Evolutionary conservation across 2,329 filamentous ascomycete genomes (phyloP), one percentile per base, ranked within the genome.

Genomic region (Cladophialophora bantiana): DNA sequence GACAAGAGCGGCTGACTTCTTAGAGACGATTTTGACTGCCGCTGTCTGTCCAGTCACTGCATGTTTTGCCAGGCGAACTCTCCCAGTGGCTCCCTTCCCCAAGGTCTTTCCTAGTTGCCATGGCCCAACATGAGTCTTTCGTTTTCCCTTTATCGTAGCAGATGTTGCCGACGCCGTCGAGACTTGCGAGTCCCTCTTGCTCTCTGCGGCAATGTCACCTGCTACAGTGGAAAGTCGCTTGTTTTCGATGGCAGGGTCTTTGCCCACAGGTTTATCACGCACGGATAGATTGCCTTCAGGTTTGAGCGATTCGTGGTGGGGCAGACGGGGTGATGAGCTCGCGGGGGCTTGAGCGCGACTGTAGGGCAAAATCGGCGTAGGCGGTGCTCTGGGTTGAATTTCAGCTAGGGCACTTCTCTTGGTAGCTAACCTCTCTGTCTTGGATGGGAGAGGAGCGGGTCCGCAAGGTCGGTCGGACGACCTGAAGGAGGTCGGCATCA

Each of bases 21-120:
- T 94, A 65, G 92, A 92, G 34, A 99, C 92, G 74, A 99, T 98
- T 82, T 99, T 99, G 76, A 97, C 91, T 1, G 95, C 95, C 3
- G 93, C 95, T 58, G 90, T 85, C 74, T 97, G 90, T 9, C 91
- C 88, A 3, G 93, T 95, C 26, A 88, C 80, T 31, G 84, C 85
- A 80, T 99, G 94, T 69, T 92, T 89, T 26, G 94, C 96, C 40
- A 95, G 83, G 62, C 94, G 87, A 15, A 99, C 95, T 34, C 92
- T 88, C 13, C 93, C 94, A 58, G 93, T 96, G 1, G 94, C 93
- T 2, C 95, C 95, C 73, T 92, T 91, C 0, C 95, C 95, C 34
- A 99, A 84, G 0, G 92, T 96, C 77, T 88, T 93, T 6, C 95
- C 95, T 3, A 99, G 82, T 71, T 94, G 89, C 95, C 95, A 99